phyloP scores from a whole-genome alignment of 306 rosid species.

The Pyrus bretschneideri region DNA sequence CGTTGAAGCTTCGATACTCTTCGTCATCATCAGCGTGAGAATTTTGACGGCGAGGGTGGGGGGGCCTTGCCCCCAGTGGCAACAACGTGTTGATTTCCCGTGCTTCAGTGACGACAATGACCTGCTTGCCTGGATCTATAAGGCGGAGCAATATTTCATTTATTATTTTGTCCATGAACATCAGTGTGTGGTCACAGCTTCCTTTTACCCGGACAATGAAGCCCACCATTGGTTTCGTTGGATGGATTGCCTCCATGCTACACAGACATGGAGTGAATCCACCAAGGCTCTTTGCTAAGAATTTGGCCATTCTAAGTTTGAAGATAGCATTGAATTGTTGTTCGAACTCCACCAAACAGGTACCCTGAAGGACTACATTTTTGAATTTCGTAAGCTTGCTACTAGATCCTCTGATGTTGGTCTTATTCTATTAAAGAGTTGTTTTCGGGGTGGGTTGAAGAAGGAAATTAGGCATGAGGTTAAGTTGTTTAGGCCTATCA shows the following conservation, averaged over 20 bases:
- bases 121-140: not conserved
- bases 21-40: no score
- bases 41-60: not conserved
- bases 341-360: not conserved
- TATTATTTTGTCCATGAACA: not conserved
- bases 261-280: no score
- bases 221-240: not conserved
- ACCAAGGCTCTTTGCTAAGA: no score
- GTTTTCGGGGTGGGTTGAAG: not conserved
- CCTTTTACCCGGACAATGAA: not conserved
- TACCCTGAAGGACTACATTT: not conserved
- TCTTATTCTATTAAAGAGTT: not conserved
- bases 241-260: no score
- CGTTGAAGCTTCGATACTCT: no score
- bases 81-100: accelerated
- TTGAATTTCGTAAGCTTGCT: not conserved
- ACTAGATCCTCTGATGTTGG: not conserved
- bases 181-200: not conserved
- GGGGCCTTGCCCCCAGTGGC: not conserved
- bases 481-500: no score
- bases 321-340: no score
- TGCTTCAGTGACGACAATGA: not conserved
- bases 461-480: not conserved
- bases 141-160: not conserved
- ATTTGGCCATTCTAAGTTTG: no score